These are phyloP conservation scores for Volvox reticuliferus DNA, from an alignment of 139 green algal species.

Conservation along the genomic window DNA sequence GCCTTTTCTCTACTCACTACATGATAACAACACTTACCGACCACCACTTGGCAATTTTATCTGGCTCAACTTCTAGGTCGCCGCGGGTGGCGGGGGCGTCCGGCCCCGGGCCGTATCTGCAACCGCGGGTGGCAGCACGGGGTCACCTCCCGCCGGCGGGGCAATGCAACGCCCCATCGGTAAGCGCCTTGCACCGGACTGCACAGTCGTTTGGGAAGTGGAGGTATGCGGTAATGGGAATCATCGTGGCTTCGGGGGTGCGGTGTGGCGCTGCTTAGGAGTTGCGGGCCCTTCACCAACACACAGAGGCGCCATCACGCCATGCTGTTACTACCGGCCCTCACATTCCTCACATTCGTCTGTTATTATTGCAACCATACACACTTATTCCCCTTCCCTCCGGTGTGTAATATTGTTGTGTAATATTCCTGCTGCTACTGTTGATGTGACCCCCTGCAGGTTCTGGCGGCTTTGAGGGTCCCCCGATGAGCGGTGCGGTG, in stretches of 20 bases:
- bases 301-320: too few relatives aligned
- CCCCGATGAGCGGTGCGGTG: conserved; percentile 53
- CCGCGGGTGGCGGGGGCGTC: not conserved
- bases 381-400: not conserved
- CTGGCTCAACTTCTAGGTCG: not conserved
- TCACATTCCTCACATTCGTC: not conserved
- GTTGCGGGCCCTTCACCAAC: too few relatives aligned
- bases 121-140: too few relatives aligned
- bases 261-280: too few relatives aligned
- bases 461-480: conserved; percentile 41
- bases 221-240: too few relatives aligned
- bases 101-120: not conserved
- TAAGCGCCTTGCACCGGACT: not conserved
- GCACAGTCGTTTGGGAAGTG: too few relatives aligned
- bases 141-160: not conserved
- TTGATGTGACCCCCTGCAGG: not conserved
- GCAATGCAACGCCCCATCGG: not conserved
- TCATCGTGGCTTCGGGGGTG: too few relatives aligned
- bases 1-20: too few relatives aligned
- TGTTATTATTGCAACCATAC: not conserved
- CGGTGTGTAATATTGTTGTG: not conserved
- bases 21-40: too few relatives aligned
- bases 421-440: not conserved
- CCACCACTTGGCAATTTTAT: too few relatives aligned
- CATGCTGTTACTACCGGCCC: not conserved